These are phyloP conservation scores for Leccinum variicolor DNA, from an alignment of 768 basidiomycete genomes.

Conservation along the genomic window DNA sequence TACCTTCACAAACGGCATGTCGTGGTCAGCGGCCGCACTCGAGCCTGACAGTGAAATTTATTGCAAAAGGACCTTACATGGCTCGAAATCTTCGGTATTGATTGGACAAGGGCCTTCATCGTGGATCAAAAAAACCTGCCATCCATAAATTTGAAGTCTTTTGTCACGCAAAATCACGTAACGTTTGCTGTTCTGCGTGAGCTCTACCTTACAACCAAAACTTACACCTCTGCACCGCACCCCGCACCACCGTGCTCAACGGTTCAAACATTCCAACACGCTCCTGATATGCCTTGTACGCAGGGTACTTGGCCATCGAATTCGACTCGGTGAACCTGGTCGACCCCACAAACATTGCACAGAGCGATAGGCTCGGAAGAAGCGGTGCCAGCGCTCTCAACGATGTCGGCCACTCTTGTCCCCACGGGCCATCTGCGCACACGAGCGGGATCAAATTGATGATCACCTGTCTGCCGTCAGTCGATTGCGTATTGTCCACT, in stretches of 20 bases:
- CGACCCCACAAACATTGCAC: slow-evolving; percentile 71
- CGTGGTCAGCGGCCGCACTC: too few species aligned
- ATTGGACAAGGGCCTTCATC: too few species aligned
- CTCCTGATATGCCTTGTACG: slow-evolving; percentile 67
- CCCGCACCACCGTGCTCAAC: slow-evolving; percentile 43
- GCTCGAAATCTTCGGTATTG: too few species aligned
- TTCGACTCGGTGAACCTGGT: slow-evolving; percentile 82
- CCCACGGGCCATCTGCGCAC: slow-evolving; percentile 32
- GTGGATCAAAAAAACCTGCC: too few species aligned
- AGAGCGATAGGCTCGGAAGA: slow-evolving; percentile 58
- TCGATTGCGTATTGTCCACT: background rate
- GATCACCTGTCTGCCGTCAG: slow-evolving; percentile 46
- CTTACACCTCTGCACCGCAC: slow-evolving; percentile 28
- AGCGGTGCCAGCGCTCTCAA: slow-evolving; percentile 36
- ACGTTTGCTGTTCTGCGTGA: too few species aligned
- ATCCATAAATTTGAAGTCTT: too few species aligned
- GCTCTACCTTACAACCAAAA: too few species aligned
- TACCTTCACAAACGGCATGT: too few species aligned
- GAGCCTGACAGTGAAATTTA: too few species aligned
- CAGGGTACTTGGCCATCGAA: slow-evolving; percentile 69
- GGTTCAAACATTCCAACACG: slow-evolving; percentile 82
- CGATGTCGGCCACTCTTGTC: slow-evolving; percentile 22
- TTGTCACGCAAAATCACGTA: too few species aligned
- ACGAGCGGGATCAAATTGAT: slow-evolving; percentile 66
- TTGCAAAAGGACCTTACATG: too few species aligned